A percentile compares a stretch with the other conserved stretches of the same genome.
Conservation (phyloP, 495 filamentous ascomycete genomes). For the Lindgomyces ingoldianus region DNA sequence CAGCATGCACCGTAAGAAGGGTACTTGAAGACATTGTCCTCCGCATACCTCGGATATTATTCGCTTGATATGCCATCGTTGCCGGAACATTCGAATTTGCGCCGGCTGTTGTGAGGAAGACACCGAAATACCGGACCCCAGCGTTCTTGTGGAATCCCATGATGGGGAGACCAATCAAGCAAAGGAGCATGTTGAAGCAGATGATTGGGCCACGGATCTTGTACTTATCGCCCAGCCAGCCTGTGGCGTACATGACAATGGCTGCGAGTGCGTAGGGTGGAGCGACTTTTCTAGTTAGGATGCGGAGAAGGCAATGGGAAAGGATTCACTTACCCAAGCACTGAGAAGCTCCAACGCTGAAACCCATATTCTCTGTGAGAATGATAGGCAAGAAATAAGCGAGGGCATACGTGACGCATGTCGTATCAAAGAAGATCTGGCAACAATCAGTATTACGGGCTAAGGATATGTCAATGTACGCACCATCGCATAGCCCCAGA, state of each 20-base stretch:
- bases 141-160: conserved; percentile 55
- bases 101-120: conserved; percentile 64
- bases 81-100: conserved; percentile 64
- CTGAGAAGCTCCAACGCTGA: conserved; percentile 46
- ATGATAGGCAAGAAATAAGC: conserved; percentile 57
- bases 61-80: conserved; percentile 44
- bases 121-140: conserved; percentile 61
- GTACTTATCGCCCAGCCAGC: conserved; percentile 60
- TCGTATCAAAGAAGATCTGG: conserved; percentile 50
- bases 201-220: conserved; percentile 58
- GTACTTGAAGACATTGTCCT: too few relatives aligned
- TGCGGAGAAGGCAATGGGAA: not conserved
- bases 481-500: conserved; percentile 48
- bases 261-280: conserved; percentile 49
- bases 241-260: conserved; percentile 47
- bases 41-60: conserved; percentile 36
- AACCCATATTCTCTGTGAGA: conserved; percentile 53
- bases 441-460: not conserved
- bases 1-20: not conserved
- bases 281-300: conserved; percentile 33
- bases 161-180: conserved; percentile 54
- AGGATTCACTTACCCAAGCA: conserved; percentile 39
- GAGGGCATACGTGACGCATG: conserved; percentile 52
- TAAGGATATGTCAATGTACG: not conserved
- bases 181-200: conserved; percentile 55